Conservation (phyloP, 345 rosid genomes). For the Sisymbrium irio region DNA sequence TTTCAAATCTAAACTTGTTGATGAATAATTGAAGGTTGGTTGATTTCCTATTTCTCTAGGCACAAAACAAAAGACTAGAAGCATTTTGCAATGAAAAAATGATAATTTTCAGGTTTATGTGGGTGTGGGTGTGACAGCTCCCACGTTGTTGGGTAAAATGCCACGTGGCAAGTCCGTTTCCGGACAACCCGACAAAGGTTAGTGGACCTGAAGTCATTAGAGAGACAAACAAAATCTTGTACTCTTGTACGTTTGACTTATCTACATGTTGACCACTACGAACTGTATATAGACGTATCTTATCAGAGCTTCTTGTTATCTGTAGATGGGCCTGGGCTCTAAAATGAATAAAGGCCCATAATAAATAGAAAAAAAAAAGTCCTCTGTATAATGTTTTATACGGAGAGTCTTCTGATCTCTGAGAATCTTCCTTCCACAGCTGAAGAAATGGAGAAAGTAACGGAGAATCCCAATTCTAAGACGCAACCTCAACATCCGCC, state of each 20-base stretch:
- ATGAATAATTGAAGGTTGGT: neutral
- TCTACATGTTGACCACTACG: constrained; percentile 17
- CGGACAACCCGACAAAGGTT: constrained; percentile 27
- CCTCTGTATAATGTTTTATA: neutral
- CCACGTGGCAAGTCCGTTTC: constrained; percentile 15
- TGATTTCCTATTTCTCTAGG: neutral
- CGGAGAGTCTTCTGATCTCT: neutral
- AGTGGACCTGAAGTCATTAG: constrained; percentile 33
- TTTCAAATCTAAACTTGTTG: neutral
- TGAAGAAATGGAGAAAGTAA: constrained; percentile 24
- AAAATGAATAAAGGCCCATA: neutral
- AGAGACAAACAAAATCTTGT: neutral
- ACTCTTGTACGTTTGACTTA: neutral
- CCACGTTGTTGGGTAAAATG: constrained; percentile 20
- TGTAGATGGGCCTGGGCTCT: constrained; percentile 22
- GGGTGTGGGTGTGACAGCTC: constrained; percentile 28
- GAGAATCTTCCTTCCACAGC: neutral
- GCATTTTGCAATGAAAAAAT: neutral
- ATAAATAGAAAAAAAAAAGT: neutral
- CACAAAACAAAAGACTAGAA: neutral
- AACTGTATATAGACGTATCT: neutral
- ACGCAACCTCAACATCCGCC: constrained; percentile 6
- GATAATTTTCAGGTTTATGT: neutral
- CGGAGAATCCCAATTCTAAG: constrained; percentile 12
- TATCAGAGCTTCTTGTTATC: neutral